Percentiles rank a stretch among this genome's conserved stretches.
phyloP scores from a whole-genome alignment of 164 flowering plant species.

The Stephania japonica region DNA sequence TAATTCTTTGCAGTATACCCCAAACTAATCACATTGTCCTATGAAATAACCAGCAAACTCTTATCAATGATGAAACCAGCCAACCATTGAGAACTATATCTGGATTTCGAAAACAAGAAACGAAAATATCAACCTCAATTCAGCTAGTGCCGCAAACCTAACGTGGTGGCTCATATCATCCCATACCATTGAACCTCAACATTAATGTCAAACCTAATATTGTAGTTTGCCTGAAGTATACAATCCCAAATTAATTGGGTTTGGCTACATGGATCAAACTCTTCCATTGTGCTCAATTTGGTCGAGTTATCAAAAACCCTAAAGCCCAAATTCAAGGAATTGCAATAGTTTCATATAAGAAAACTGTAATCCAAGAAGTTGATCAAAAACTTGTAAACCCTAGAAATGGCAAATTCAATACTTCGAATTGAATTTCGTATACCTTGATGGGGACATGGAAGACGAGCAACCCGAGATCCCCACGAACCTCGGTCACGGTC shows the following conservation, averaged over 20 bases:
- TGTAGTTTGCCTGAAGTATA: too few species aligned
- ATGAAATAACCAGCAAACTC: neutral
- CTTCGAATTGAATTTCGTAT: neutral
- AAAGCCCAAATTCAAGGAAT: neutral
- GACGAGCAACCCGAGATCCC: constrained; percentile 52
- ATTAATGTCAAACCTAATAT: too few species aligned
- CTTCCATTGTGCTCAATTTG: neutral
- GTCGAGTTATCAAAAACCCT: neutral
- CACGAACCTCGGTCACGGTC: constrained; percentile 44
- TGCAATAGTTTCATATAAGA: neutral
- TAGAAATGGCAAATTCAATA: neutral
- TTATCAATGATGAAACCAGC: neutral
- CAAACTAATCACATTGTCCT: neutral
- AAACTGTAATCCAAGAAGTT: neutral
- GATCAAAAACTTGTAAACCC: too few species aligned
- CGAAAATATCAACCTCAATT: neutral
- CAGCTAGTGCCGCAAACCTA: too few species aligned
- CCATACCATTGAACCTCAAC: too few species aligned
- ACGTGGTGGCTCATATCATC: too few species aligned
- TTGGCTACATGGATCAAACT: neutral
- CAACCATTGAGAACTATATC: neutral
- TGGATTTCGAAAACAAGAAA: neutral
- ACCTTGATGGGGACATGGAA: constrained; percentile 70
- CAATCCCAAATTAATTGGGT: too few species aligned
- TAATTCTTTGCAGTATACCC: neutral